Evolutionary conservation across 2,329 filamentous ascomycete species (phyloP).

Genomic region (Nemania abortiva): DNA sequence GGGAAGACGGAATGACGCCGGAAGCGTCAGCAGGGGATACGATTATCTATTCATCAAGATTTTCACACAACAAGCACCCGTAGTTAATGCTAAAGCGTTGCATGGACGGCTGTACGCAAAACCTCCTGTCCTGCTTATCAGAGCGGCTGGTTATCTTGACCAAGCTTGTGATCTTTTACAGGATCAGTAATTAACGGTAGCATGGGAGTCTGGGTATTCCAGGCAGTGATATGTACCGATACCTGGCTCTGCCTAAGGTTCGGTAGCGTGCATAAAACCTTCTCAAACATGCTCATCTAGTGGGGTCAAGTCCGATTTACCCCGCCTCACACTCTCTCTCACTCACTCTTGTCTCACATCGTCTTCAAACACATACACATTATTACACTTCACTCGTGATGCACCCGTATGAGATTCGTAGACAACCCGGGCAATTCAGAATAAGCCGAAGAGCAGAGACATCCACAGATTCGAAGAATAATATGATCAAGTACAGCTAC

Average conservation of each 20-base stretch:
- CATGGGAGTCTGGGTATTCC: neutral
- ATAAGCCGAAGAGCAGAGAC: too few species aligned
- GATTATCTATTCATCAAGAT: constrained; percentile 14
- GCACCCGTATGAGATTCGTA: neutral
- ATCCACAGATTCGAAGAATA: too few species aligned
- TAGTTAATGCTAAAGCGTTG: neutral
- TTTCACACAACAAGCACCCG: neutral
- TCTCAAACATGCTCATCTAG: constrained; percentile 64
- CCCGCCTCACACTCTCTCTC: constrained; percentile 20
- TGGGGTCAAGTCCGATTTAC: constrained; percentile 5
- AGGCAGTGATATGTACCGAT: constrained; percentile 47
- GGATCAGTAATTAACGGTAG: neutral
- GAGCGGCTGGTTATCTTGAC: too few species aligned
- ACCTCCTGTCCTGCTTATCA: too few species aligned
- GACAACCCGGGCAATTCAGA: too few species aligned
- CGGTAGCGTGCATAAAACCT: constrained; percentile 57
- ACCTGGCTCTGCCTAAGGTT: constrained; percentile 41
- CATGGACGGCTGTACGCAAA: neutral
- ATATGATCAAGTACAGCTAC: too few species aligned
- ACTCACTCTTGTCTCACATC: constrained; percentile 15
- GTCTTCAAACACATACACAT: neutral
- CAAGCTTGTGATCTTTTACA: neutral
- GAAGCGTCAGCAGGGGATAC: neutral
- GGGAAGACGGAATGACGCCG: constrained; percentile 1
- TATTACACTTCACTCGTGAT: neutral